Percentiles rank a stretch among this genome's conserved stretches.
phyloP scores from a whole-genome alignment of 257 asterid genomes.

The Paraleonurus japonicus region DNA sequence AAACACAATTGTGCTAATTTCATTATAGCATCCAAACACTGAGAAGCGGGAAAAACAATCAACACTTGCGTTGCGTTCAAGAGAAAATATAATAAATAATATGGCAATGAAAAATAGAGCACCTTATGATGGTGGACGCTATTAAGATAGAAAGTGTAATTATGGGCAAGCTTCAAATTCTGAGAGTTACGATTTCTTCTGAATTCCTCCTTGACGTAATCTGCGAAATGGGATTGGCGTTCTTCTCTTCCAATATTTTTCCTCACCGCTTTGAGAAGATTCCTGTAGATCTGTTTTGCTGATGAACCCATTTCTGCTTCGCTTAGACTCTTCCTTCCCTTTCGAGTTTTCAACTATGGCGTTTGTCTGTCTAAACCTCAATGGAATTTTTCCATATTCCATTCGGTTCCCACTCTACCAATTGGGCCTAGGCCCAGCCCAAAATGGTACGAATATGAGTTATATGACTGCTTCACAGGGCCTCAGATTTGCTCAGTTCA shows the following conservation, averaged over 20 bases:
- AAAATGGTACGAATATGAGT: too few relatives aligned
- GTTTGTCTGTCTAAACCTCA: not conserved
- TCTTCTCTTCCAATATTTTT: conserved; percentile 66
- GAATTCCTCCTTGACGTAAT: conserved; percentile 71
- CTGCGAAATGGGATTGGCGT: conserved; percentile 58
- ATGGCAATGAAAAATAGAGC: not conserved
- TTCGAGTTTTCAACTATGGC: conserved; percentile 2
- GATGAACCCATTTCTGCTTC: conserved; percentile 41
- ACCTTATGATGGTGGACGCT: conserved; percentile 95
- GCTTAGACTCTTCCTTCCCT: conserved; percentile 1
- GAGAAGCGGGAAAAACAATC: not conserved
- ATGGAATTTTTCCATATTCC: not conserved
- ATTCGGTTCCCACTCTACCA: too few relatives aligned
- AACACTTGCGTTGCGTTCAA: not conserved
- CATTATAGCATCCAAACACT: not conserved
- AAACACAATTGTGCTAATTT: not conserved
- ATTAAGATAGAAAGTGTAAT: conserved; percentile 65
- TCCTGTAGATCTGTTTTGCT: conserved; percentile 54
- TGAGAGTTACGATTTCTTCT: conserved; percentile 27
- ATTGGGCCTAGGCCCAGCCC: too few relatives aligned
- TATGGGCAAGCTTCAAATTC: conserved; percentile 60
- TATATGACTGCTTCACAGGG: too few relatives aligned
- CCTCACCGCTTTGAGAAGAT: conserved; percentile 65
- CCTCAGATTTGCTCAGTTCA: too few relatives aligned
- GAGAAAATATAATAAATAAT: not conserved